A percentile compares a stretch with the other conserved stretches of the same genome.
These are phyloP conservation scores for Candolleomyces aberdarensis DNA, from an alignment of 768 basidiomycete genomes.

Conservation along the genomic window DNA sequence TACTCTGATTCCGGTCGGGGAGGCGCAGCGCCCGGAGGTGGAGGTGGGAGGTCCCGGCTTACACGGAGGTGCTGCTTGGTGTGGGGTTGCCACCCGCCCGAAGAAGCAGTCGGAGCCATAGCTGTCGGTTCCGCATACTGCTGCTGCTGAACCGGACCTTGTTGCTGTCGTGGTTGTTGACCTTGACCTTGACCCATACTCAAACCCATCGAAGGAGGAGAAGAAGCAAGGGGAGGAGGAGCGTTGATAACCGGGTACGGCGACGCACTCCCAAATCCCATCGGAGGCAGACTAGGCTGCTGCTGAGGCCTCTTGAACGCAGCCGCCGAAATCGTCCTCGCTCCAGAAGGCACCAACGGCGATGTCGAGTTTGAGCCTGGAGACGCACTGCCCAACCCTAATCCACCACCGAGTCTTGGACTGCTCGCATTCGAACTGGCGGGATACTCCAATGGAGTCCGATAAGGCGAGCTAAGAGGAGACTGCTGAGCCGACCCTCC, in stretches of 20 bases:
- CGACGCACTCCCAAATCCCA: too few relatives aligned
- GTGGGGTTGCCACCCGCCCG: slow-evolving; percentile 9
- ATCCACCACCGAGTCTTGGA: slow-evolving; percentile 9
- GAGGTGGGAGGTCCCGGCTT: slow-evolving; percentile 10
- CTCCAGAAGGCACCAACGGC: slow-evolving; percentile 26
- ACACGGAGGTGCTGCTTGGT: background rate
- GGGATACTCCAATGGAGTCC: slow-evolving; percentile 48
- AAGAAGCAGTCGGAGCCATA: background rate
- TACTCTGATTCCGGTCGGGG: slow-evolving; percentile 20
- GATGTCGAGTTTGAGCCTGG: slow-evolving; percentile 1
- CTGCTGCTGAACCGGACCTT: too few relatives aligned
- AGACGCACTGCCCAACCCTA: background rate
- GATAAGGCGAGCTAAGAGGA: slow-evolving; percentile 26
- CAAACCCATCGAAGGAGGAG: too few relatives aligned
- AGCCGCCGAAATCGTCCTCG: slow-evolving; percentile 70
- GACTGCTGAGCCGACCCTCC: slow-evolving; percentile 17
- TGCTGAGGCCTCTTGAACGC: slow-evolving; percentile 60
- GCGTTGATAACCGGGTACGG: too few relatives aligned
- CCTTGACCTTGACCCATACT: too few relatives aligned
- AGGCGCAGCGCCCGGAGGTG: slow-evolving; percentile 12
- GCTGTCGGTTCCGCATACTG: too few relatives aligned
- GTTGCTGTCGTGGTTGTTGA: too few relatives aligned
- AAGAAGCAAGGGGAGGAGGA: too few relatives aligned
- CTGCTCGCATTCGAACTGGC: slow-evolving; percentile 15
- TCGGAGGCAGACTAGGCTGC: too few relatives aligned